Evolutionary conservation across 1,284 basidiomycete genomes (phyloP), one percentile per base, ranked within the genome.

Genomic region (Cerioporus squamosus): DNA sequence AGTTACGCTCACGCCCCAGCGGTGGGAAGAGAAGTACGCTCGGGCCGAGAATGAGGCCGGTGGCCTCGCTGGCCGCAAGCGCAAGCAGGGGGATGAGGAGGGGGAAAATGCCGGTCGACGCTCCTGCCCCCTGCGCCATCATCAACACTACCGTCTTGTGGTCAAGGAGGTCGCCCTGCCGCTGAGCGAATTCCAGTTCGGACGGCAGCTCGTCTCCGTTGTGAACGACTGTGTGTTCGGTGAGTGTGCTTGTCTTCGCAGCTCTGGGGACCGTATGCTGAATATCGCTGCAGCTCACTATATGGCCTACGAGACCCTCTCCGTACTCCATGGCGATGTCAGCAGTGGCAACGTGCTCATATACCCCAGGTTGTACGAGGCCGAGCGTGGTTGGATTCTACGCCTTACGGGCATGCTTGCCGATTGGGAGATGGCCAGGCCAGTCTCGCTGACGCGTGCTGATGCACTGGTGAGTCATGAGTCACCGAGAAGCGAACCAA

Each of bases 371-470:
- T 17, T 5, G 8, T n/a, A 17, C 22, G 14, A 39, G n/a, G n/a
- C 17, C 12, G 14, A 33, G 5, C 23, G 33, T 1, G 5, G 5
- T 1, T 6, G 10, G 10, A 2, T 1, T 2, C 3, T 61, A 2
- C n/a, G n/a, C 5, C 54, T 54, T 39, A 23, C 5, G 1, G 57
- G 61, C 2, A 14, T 62, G 2, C 53, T 62, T 8, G 33, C 38
- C 12, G 57, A 62, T 26, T 59, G 61, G 61, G 61, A 62, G 33
- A 22, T 62, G n/a, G 33, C 61, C 3, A 59, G 53, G 40, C 23
- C 7, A 5, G 10, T 44, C 12, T 14, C 24, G 12, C 18, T 17
- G 7, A 48, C 9, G 45, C 43, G 9, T n/a, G 18, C 17, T 20
- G 9, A 14, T 14, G 18, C 12, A 44, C 39, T 7, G 36, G 50